A percentile compares a stretch with the other conserved stretches of the same genome.
Conservation (phyloP, 176 grass and related monocot species). For the Elaeis guineensis region DNA sequence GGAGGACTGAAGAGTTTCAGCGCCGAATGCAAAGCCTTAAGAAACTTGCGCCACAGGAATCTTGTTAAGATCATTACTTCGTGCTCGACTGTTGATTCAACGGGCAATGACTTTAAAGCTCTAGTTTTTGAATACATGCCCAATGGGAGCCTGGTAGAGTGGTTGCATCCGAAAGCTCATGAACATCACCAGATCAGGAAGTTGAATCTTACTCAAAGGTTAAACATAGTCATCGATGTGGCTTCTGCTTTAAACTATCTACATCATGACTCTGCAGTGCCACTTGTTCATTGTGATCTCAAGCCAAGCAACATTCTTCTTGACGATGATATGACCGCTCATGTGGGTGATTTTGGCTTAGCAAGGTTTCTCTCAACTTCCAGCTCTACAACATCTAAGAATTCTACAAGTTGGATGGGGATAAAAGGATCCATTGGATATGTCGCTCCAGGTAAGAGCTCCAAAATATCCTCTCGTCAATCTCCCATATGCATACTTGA, state of each 20-base stretch:
- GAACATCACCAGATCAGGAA: not conserved
- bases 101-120: slow-evolving; percentile 44
- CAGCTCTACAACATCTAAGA: too few species aligned
- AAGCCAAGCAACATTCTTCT: not conserved
- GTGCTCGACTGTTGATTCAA: slow-evolving; percentile 36
- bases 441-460: too few species aligned
- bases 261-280: slow-evolving; percentile 22
- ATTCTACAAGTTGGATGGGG: too few species aligned
- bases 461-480: too few species aligned
- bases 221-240: not conserved
- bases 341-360: too few species aligned
- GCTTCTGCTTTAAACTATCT: slow-evolving; percentile 33
- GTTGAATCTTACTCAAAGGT: slow-evolving; percentile 11
- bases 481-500: too few species aligned
- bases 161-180: slow-evolving; percentile 31
- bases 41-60: slow-evolving; percentile 41
- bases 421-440: too few species aligned
- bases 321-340: too few species aligned
- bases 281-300: slow-evolving; percentile 25
- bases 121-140: slow-evolving; percentile 40
- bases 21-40: slow-evolving; percentile 45
- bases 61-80: slow-evolving; percentile 38
- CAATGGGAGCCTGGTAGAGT: slow-evolving; percentile 52
- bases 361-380: too few species aligned
- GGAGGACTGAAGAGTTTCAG: slow-evolving; percentile 35